Conservation (phyloP, 176 grass and related monocot genomes). For the Puccinellia tenuiflora region DNA sequence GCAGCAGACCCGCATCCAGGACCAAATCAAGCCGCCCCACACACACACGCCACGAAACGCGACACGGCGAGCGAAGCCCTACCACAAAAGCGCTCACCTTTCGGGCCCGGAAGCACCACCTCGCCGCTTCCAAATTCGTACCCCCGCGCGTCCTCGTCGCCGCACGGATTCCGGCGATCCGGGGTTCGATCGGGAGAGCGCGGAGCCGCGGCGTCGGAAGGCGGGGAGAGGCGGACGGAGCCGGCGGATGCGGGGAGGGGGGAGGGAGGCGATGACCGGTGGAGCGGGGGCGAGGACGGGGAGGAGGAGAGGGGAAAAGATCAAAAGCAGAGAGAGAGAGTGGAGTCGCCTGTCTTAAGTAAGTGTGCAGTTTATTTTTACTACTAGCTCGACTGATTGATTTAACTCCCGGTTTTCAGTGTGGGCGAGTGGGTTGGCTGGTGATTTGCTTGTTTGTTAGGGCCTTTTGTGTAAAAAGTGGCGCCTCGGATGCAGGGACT, state of each 20-base stretch:
- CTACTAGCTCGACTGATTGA: background rate
- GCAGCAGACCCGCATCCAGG: background rate
- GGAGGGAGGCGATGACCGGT: conserved; percentile 13
- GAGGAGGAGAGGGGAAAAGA: conserved; percentile 11
- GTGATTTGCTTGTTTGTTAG: too few species aligned
- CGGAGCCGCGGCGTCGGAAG: background rate
- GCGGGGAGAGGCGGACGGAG: background rate
- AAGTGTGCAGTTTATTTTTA: background rate
- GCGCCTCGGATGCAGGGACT: too few species aligned
- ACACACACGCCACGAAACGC: background rate
- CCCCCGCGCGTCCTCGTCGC: background rate
- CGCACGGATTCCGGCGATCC: conserved; percentile 19
- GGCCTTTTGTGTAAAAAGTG: too few species aligned
- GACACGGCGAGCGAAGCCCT: background rate
- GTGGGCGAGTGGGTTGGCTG: background rate
- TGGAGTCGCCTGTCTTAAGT: background rate
- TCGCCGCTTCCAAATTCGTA: background rate
- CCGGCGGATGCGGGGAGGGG: background rate
- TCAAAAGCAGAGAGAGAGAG: background rate
- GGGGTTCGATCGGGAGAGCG: conserved; percentile 18
- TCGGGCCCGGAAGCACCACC: background rate
- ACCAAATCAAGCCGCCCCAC: background rate
- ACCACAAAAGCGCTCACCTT: background rate
- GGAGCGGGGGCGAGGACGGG: background rate
- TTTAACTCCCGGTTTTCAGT: too few species aligned